phyloP scores from a whole-genome alignment of 805 yeast genomes.

The Wickerhamomyces xylosicus region DNA sequence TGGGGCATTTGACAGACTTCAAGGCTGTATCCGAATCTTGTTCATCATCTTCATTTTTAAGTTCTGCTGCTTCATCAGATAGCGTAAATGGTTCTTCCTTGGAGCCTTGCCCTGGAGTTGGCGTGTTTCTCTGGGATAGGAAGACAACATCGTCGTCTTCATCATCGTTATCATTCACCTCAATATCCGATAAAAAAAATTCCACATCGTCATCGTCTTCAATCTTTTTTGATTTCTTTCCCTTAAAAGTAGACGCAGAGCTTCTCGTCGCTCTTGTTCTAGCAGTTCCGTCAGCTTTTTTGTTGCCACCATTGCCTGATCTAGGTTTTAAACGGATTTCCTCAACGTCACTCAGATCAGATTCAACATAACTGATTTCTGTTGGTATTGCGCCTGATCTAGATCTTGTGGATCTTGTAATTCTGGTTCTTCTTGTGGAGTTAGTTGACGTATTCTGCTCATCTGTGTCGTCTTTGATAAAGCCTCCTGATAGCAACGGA shows the following conservation, averaged over 20 bases:
- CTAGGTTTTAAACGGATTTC: not conserved
- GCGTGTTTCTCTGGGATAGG: constrained; percentile 1
- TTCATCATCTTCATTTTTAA: constrained; percentile 13
- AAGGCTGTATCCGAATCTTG: constrained; percentile 21
- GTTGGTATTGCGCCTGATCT: not conserved
- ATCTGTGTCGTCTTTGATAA: constrained; percentile 18
- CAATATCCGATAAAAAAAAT: too few relatives aligned
- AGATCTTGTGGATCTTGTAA: not conserved
- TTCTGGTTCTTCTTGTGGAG: not conserved
- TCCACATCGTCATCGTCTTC: constrained; percentile 13
- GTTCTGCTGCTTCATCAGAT: constrained; percentile 10
- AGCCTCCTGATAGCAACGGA: constrained; percentile 17
- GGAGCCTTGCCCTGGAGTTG: constrained; percentile 5
- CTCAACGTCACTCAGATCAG: not conserved
- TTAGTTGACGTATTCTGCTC: constrained; percentile 1
- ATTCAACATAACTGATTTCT: constrained; percentile 2
- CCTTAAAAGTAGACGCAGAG: not conserved
- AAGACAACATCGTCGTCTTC: constrained; percentile 18
- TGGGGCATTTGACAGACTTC: constrained; percentile 9
- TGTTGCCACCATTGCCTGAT: not conserved
- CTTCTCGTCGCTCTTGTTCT: constrained; percentile 2
- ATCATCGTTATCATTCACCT: too few relatives aligned
- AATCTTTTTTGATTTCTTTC: not conserved
- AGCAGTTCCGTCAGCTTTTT: not conserved
- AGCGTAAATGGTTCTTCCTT: constrained; percentile 10